phyloP scores from a whole-genome alignment of 129 eudicot species.

The Centaurea solstitialis region DNA sequence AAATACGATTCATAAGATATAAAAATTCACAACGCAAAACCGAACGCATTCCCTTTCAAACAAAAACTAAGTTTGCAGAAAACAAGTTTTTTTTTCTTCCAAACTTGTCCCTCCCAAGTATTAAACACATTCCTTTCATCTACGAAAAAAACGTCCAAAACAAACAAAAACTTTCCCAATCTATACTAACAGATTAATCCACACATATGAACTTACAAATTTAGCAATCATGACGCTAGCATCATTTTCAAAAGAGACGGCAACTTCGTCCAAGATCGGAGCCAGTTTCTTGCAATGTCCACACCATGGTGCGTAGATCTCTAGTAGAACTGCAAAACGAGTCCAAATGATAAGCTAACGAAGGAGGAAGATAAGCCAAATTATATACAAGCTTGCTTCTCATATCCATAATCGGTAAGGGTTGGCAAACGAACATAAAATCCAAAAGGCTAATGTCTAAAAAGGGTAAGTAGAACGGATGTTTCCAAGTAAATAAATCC shows the following conservation, averaged over 20 bases:
- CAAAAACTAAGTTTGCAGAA: too few relatives aligned
- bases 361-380: background rate
- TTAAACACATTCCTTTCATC: too few relatives aligned
- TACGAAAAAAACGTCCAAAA: too few relatives aligned
- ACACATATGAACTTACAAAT: slow-evolving; percentile 61
- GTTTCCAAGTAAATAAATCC: background rate
- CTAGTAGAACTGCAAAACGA: slow-evolving; percentile 63
- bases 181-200: too few relatives aligned
- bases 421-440: background rate
- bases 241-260: slow-evolving; percentile 69
- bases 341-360: slow-evolving; percentile 7
- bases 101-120: too few relatives aligned
- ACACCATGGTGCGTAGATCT: slow-evolving; percentile 97
- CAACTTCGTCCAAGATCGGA: slow-evolving; percentile 94
- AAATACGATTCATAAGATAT: background rate
- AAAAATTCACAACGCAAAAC: background rate
- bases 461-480: too few relatives aligned
- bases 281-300: slow-evolving; percentile 95
- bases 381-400: background rate
- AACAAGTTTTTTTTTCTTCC: too few relatives aligned
- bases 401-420: background rate
- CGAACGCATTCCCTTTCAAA: background rate
- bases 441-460: background rate
- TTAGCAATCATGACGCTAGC: slow-evolving; percentile 72
- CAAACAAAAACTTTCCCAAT: too few relatives aligned